These are phyloP conservation scores for Rhododendron williamsianum DNA, from an alignment of 148 eudicot genomes.

Conservation along the genomic window DNA sequence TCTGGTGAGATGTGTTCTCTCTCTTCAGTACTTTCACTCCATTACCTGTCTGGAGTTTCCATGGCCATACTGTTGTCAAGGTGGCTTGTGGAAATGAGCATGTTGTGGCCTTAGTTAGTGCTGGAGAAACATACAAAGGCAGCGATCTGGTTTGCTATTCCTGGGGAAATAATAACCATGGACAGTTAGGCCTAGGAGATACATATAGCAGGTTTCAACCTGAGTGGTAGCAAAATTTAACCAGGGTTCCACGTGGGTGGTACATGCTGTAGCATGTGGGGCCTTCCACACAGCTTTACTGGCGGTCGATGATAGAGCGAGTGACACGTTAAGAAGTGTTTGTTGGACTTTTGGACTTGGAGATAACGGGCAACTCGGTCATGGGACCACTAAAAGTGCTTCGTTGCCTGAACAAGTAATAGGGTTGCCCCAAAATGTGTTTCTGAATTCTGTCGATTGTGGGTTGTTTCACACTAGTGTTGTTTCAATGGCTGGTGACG, in stretches of 20 bases:
- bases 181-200: constrained; percentile 88
- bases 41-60: constrained; percentile 52
- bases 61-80: constrained; percentile 78
- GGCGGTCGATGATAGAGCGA: constrained; percentile 40
- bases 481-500: constrained; percentile 70
- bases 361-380: constrained; percentile 84
- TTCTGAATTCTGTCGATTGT: constrained; percentile 61
- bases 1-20: constrained; percentile 31
- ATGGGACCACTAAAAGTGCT: constrained; percentile 55
- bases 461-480: constrained; percentile 83
- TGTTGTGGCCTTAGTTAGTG: constrained; percentile 66
- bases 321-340: constrained; percentile 40
- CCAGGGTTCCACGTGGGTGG: constrained; percentile 46
- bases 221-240: constrained; percentile 36
- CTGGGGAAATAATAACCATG: constrained; percentile 78
- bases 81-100: constrained; percentile 96
- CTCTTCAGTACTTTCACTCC: constrained; percentile 44
- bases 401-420: constrained; percentile 46
- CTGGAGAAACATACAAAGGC: constrained; percentile 49
- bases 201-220: constrained; percentile 49
- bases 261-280: constrained; percentile 74
- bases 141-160: constrained; percentile 68
- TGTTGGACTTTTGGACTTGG: constrained; percentile 91
- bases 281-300: constrained; percentile 72
- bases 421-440: constrained; percentile 37